A percentile compares a stretch with the other conserved stretches of the same genome.
Evolutionary conservation across 1,284 basidiomycete genomes (phyloP).

Genomic region (Microbotryomycetes sp.): DNA sequence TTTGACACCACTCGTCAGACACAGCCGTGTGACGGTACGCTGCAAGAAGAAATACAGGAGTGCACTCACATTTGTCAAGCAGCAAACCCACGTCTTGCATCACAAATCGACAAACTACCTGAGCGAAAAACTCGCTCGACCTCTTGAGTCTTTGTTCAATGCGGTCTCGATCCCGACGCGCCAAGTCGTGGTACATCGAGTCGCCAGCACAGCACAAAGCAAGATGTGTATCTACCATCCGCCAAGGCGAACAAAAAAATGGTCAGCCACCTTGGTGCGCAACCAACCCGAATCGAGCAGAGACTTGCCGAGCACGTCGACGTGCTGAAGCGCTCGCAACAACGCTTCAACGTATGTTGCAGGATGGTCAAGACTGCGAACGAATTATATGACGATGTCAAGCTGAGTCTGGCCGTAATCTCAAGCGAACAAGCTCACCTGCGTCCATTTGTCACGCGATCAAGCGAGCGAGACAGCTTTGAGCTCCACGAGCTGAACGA

Average conservation of each 20-base stretch:
- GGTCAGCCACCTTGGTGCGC: neutral
- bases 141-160: slow-evolving; percentile 71
- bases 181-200: slow-evolving; percentile 42
- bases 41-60: neutral
- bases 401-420: slow-evolving; percentile 9
- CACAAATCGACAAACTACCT: slow-evolving; percentile 83
- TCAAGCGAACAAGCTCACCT: slow-evolving; percentile 54
- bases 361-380: slow-evolving; percentile 73
- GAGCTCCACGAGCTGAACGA: slow-evolving; percentile 59
- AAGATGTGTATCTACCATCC: slow-evolving; percentile 73
- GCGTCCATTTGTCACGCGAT: slow-evolving; percentile 84
- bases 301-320: slow-evolving; percentile 58
- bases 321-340: slow-evolving; percentile 63
- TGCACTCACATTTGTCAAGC: slow-evolving; percentile 69
- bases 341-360: slow-evolving; percentile 76
- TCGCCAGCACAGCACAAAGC: slow-evolving; percentile 53
- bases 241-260: no score
- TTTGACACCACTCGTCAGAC: neutral
- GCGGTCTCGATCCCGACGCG: slow-evolving; percentile 55
- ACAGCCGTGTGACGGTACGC: no score
- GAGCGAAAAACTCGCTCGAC: slow-evolving; percentile 82
- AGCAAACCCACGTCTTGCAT: slow-evolving; percentile 60
- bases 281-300: neutral
- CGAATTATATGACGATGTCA: slow-evolving; percentile 6
- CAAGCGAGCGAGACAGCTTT: slow-evolving; percentile 72